These are phyloP conservation scores for Elsinoe australis DNA, from an alignment of 2,329 filamentous ascomycete species.

Conservation along the genomic window DNA sequence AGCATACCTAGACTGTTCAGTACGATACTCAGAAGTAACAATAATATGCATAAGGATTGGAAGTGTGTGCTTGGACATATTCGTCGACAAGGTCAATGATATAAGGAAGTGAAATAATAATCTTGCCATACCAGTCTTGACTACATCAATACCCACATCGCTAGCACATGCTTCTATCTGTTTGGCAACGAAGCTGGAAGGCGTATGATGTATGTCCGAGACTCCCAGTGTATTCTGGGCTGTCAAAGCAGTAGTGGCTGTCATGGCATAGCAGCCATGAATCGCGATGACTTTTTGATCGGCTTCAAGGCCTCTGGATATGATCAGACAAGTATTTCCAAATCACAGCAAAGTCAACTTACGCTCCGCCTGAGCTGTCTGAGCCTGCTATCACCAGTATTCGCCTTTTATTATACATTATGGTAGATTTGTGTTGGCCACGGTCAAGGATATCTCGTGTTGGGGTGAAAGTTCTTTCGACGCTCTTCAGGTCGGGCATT, in stretches of 20 bases:
- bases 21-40: background rate
- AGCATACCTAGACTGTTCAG: constrained; percentile 80
- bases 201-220: constrained; percentile 69
- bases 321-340: constrained; percentile 2
- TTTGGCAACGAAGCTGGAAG: constrained; percentile 68
- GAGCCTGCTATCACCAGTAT: constrained; percentile 81
- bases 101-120: no score
- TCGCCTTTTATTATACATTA: constrained; percentile 33
- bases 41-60: background rate
- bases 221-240: constrained; percentile 89
- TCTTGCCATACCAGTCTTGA: constrained; percentile 72
- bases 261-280: constrained; percentile 93
- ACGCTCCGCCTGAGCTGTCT: constrained; percentile 87
- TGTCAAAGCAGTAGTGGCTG: constrained; percentile 89
- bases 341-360: constrained; percentile 34
- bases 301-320: constrained; percentile 74
- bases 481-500: no score
- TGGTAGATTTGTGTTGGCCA: background rate
- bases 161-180: constrained; percentile 78
- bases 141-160: constrained; percentile 79
- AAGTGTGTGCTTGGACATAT: constrained; percentile 12
- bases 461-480: no score
- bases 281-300: constrained; percentile 91
- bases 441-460: no score
- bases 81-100: background rate